A percentile compares a stretch with the other conserved stretches of the same genome.
These are phyloP conservation scores for Mycena crocata DNA, from an alignment of 768 basidiomycete genomes.

Conservation along the genomic window DNA sequence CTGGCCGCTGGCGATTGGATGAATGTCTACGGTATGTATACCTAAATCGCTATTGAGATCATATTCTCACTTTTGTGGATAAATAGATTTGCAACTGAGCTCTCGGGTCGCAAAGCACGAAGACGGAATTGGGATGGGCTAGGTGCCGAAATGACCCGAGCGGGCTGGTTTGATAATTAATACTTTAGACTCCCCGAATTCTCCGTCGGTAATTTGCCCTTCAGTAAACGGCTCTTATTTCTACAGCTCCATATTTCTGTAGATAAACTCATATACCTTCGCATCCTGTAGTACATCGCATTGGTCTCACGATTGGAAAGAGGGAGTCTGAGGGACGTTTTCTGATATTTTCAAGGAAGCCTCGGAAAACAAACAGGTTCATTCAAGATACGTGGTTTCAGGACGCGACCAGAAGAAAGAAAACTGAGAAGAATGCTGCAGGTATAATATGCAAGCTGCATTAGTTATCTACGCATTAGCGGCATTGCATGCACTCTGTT, in stretches of 20 bases:
- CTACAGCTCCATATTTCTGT: not conserved
- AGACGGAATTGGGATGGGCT: conserved; percentile 74
- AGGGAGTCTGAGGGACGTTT: no score
- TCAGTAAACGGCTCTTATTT: not conserved
- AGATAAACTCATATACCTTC: not conserved
- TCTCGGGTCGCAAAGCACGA: conserved; percentile 81
- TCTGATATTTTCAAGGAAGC: no score
- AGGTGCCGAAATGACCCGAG: conserved; percentile 76
- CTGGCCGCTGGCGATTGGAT: conserved; percentile 80
- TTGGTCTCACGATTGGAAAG: no score
- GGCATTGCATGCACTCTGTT: conserved; percentile 8
- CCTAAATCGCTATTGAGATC: not conserved
- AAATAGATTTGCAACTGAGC: conserved; percentile 86
- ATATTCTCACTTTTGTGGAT: conserved; percentile 3
- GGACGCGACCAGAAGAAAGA: no score
- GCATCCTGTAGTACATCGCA: no score
- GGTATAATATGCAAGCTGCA: no score
- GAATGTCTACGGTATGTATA: conserved; percentile 77
- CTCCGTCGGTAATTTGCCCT: no score
- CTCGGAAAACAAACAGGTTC: not conserved
- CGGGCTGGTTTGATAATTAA: conserved; percentile 77
- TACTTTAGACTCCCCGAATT: not conserved
- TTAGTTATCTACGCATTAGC: no score
- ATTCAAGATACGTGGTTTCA: not conserved
- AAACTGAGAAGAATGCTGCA: no score